phyloP scores from a whole-genome alignment of 1,284 basidiomycete genomes.

The Ustilago trichophora region DNA sequence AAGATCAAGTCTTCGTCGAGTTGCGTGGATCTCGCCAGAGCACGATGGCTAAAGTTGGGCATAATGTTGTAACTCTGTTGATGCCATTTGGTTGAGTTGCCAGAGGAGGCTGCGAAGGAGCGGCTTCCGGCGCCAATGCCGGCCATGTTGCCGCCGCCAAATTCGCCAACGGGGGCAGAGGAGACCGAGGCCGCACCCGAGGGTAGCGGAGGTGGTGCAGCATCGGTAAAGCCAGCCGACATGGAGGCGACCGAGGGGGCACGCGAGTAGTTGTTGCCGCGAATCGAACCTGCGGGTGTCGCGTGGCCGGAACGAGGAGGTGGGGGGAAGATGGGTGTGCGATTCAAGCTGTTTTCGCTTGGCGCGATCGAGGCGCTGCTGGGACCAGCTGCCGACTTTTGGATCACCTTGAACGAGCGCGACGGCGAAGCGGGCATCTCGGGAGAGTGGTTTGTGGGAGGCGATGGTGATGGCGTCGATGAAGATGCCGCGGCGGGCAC shows the following conservation, averaged over 20 bases:
- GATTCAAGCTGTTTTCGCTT: constrained; percentile 33
- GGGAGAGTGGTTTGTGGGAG: constrained; percentile 10
- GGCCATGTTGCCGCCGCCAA: constrained; percentile 47
- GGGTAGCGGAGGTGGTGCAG: constrained; percentile 39
- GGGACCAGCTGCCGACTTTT: constrained; percentile 22
- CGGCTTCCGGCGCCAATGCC: constrained; percentile 44
- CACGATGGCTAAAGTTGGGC: constrained; percentile 40
- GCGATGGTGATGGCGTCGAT: constrained; percentile 9
- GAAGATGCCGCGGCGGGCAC: constrained; percentile 4
- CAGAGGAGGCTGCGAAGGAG: constrained; percentile 31
- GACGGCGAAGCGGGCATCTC: constrained; percentile 26
- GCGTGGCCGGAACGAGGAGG: constrained; percentile 27
- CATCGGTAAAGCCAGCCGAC: constrained; percentile 37
- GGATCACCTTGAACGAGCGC: constrained; percentile 47
- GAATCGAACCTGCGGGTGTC: constrained; percentile 42
- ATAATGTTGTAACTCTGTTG: constrained; percentile 48
- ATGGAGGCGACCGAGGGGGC: constrained; percentile 45
- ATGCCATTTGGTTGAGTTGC: constrained; percentile 53
- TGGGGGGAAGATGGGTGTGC: constrained; percentile 8
- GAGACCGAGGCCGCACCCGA: constrained; percentile 32
- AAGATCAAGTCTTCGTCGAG: constrained; percentile 49
- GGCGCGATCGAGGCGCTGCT: constrained; percentile 29
- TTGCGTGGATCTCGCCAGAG: constrained; percentile 42
- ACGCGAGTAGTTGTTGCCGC: constrained; percentile 41
- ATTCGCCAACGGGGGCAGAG: constrained; percentile 30